Percentiles rank a stretch among this genome's conserved stretches.
Conservation (phyloP, 2,329 filamentous ascomycete species). For the Teratosphaeriaceae sp. region DNA sequence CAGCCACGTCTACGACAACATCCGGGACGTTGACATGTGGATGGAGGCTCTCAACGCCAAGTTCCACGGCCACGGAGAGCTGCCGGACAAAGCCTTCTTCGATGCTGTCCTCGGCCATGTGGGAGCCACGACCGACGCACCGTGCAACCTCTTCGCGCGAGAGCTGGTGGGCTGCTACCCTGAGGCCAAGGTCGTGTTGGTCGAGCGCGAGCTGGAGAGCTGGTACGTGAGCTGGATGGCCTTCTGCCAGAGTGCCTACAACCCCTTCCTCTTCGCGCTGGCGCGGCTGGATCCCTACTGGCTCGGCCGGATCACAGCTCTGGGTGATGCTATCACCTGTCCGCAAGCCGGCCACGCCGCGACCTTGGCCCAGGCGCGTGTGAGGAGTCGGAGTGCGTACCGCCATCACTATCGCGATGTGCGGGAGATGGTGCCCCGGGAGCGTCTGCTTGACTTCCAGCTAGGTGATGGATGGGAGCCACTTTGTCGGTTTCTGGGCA, state of each 20-base stretch:
- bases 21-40: slow-evolving; percentile 13
- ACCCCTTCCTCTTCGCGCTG: background rate
- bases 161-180: slow-evolving; percentile 33
- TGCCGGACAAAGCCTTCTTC: slow-evolving; percentile 16
- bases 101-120: slow-evolving; percentile 28
- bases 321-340: background rate
- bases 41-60: slow-evolving; percentile 9
- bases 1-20: slow-evolving; percentile 13
- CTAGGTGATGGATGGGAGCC: slow-evolving; percentile 20
- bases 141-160: slow-evolving; percentile 27
- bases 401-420: slow-evolving; percentile 1
- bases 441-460: slow-evolving; percentile 14
- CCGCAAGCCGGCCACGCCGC: background rate
- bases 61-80: slow-evolving; percentile 6
- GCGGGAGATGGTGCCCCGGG: background rate
- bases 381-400: background rate
- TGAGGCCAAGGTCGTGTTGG: slow-evolving; percentile 32
- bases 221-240: slow-evolving; percentile 11
- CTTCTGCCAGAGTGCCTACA: background rate
- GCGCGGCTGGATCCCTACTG: background rate
- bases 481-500: slow-evolving; percentile 21
- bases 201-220: slow-evolving; percentile 19
- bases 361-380: background rate
- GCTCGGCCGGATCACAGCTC: background rate
- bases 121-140: slow-evolving; percentile 29